Evolutionary conservation across 441 rosid genomes (phyloP).

Genomic region (Pelargonium australe): DNA sequence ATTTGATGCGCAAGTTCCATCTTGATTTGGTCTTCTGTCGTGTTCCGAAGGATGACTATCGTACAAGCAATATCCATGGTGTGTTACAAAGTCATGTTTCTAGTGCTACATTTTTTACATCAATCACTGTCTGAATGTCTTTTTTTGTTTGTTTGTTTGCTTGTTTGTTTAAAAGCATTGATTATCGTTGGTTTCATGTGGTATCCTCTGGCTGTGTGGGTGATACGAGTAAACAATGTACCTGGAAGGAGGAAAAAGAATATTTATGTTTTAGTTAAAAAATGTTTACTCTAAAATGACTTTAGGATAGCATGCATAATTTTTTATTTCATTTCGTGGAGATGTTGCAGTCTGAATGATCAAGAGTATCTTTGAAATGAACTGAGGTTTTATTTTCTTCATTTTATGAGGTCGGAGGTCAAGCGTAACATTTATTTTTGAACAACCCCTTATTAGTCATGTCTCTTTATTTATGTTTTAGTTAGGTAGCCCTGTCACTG

Average conservation of each 20-base stretch:
- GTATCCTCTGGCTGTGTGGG: neutral
- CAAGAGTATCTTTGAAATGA: neutral
- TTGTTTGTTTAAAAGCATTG: neutral
- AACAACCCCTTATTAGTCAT: neutral
- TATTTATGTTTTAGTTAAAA: neutral
- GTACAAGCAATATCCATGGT: conserved; percentile 64
- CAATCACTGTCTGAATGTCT: neutral
- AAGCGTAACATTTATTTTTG: neutral
- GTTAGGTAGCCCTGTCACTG: neutral
- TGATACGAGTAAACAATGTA: neutral
- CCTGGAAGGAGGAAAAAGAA: neutral
- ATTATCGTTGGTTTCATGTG: neutral
- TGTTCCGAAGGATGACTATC: conserved; percentile 61
- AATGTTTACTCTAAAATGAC: neutral
- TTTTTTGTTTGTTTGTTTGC: neutral
- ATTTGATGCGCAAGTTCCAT: conserved; percentile 60
- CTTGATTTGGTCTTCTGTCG: conserved; percentile 88
- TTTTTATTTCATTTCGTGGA: neutral
- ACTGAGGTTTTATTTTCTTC: neutral
- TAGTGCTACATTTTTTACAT: neutral
- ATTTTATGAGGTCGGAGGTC: neutral
- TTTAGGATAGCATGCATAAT: neutral
- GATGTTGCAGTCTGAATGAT: neutral
- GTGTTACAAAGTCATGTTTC: conserved; percentile 14
- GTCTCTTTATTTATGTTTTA: neutral